These are phyloP conservation scores for Kodamaea derodonti DNA, from an alignment of 1,139 yeast genomes.

Conservation along the genomic window DNA sequence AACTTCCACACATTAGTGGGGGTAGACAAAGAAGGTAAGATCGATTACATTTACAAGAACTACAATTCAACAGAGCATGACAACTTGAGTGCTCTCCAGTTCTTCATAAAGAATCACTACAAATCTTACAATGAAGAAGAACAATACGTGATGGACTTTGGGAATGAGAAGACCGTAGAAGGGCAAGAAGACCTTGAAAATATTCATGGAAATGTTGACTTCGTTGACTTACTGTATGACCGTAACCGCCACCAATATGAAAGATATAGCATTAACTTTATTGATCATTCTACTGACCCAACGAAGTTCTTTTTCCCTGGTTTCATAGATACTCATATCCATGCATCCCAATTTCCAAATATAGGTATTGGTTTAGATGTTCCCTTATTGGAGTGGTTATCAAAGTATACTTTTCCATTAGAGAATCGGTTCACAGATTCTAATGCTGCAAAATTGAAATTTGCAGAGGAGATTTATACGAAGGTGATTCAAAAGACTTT, in stretches of 20 bases:
- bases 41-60: conserved; percentile 26
- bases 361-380: conserved; percentile 83
- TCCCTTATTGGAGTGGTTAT: conserved; percentile 85
- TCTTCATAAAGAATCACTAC: conserved; percentile 5
- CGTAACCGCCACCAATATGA: conserved; percentile 1
- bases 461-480: conserved; percentile 60
- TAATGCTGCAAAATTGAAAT: conserved; percentile 38
- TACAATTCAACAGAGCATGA: conserved; percentile 8
- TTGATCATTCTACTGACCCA: conserved; percentile 27
- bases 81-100: conserved; percentile 7
- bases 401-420: conserved; percentile 81
- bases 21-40: conserved; percentile 27
- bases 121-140: neutral
- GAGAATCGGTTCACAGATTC: conserved; percentile 47
- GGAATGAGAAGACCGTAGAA: neutral
- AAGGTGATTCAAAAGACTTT: conserved; percentile 67
- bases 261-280: conserved; percentile 13
- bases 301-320: conserved; percentile 79
- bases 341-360: conserved; percentile 96
- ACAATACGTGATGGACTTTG: neutral
- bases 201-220: neutral
- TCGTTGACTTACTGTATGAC: neutral
- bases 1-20: conserved; percentile 31
- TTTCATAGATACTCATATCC: conserved; percentile 91
- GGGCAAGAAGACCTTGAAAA: neutral